Base-by-base conservation (phyloP, 2,329 filamentous ascomycete species). In the Dactylellina haptotyla region DNA sequence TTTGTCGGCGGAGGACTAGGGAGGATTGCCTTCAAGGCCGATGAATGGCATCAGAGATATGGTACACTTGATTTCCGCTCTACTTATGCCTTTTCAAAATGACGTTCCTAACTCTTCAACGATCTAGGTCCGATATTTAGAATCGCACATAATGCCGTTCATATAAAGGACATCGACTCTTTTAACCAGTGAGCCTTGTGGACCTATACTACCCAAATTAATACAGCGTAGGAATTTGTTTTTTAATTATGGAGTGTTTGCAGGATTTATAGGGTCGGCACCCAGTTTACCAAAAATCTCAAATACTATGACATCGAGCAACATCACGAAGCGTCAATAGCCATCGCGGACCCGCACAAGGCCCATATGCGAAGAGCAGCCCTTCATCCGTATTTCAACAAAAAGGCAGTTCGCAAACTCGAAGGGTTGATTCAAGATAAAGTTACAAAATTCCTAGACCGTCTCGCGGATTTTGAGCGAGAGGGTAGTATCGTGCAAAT, bases 61-160 rank as follows among this genome's bases (percentile, higher is more conserved):
- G 65, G 65, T 62, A 46, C 26, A 23, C 6, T 18, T 53, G 2
- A 28, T 43, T 6, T 32, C 9, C 6, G 6, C 18, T 32, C 9
- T 23, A n/a, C 14, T 25, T 34, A 41, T 16, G 26, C n/a, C 4
- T 20, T 23, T 16, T 25, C 12, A 18, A 3, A 23, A 16, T 34
- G 20, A 5, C n/a, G 30, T 3, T n/a, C 28, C 25, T 23, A 2
- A 30, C 5, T 25, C 9, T 28, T 20, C 30, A 12, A 37, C 18
- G 6, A 53, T 34, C 25, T 16, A 80, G 78, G 78, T 4, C 78
- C 79, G 4, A 81, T 83, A 50, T 77, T 82, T 45, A 81, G 82
- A 53, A 82, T 82, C 74, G 80, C 78, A 59, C 81, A 81, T 1
- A 51, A 75, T 45, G 78, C 79, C 48, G 56, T 80, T 0, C 77